Evolutionary conservation across 345 rosid genomes (phyloP), one percentile per base, ranked within the genome.

Genomic region (Salix purpurea): DNA sequence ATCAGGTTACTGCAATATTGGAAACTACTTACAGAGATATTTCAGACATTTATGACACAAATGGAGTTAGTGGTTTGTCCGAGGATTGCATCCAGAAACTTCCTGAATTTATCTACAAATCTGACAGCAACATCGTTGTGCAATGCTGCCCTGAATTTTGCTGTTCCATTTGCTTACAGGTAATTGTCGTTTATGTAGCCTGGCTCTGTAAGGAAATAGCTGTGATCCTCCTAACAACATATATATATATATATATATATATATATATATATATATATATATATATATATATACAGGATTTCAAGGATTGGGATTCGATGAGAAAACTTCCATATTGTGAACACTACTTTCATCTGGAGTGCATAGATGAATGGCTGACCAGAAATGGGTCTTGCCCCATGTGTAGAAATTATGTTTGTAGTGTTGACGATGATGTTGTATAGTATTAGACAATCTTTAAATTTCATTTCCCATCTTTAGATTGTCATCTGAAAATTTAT

Each of bases 141-240:
- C 54, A 72, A 12, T 62, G 26, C 61, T 50, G 36, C 60, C 83
- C 83, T 67, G 74, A 62, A 52, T 8, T 46, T 44, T 71, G 76
- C 46, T 94, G 97, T 76, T 78, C 94, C 5, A 87, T 94, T 74
- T 94, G 98, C 85, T 86, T 94, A 72, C 88, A 90, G 92, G 98
- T 90, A 72, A 77, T 19, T 23, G 39, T 36, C 54, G 18, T 12
- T 12, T 8, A 7, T 37, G 7, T 19, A 54, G 8, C 21, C 21
- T 54, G 21, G 60, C 24, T 54, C 24, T 54, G 60, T 54, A 19
- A 54, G 60, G 60, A 21, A 54, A 54, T 21, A 19, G 7, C 8
- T 54, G 60, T 19, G 0, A 54, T 21, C 60, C 24, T 54, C 8
- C 21, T 19, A 54, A 19, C 60, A 54, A 0, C 2, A 18, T 21